Base-by-base conservation (phyloP, 2,329 filamentous ascomycete genomes). In the Teratosphaeria epicoccoides region DNA sequence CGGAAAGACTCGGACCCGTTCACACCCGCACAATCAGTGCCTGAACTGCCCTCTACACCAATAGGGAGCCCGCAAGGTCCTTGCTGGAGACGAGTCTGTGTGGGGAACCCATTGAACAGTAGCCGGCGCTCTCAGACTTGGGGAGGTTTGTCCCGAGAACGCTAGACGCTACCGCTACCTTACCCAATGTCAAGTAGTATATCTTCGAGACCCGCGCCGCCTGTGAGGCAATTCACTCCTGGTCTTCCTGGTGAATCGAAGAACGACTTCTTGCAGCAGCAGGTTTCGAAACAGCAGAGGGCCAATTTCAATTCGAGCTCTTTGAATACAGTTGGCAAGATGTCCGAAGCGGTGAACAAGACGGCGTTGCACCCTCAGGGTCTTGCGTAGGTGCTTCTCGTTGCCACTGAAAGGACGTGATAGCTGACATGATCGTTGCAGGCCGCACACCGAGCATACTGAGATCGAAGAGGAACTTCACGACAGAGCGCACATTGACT, bases 401-500 rank as follows among this genome's bases (percentile, higher is more conserved):
- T 14, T 9, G 25, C 12, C 20, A 44, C 28, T 26, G 17, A 6
- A 24, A 50, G 47, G 57, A 57, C 33, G 57, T 46, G 43, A 22
- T n/a, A 52, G 24, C 62, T 53, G 47, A 24, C 49, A 33, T 29
- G 52, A 40, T 17, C 5, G 46, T n/a, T 17, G 45, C 46, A 25
- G 88, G 73, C 88, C 90, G 59, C 78, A 83, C 67, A 79, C 79
- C 66, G 86, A 94, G 70, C 91, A 96, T 81, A 97, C 93, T 45
- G 93, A 97, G 72, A 83, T 98, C 59, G 89, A 98, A 76, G 89
- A 97, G 76, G 88, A 95, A 72, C 86, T 98, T 56, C 90, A 97
- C 73, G 88, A 96, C 74, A 89, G 85, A 68, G 93, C 93, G 62
- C 91, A 98, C 80, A 98, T 98, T 68, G 93, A 98, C 80, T 98